Conservation (phyloP, 768 basidiomycete species). For the Pisolithus tinctorius region DNA sequence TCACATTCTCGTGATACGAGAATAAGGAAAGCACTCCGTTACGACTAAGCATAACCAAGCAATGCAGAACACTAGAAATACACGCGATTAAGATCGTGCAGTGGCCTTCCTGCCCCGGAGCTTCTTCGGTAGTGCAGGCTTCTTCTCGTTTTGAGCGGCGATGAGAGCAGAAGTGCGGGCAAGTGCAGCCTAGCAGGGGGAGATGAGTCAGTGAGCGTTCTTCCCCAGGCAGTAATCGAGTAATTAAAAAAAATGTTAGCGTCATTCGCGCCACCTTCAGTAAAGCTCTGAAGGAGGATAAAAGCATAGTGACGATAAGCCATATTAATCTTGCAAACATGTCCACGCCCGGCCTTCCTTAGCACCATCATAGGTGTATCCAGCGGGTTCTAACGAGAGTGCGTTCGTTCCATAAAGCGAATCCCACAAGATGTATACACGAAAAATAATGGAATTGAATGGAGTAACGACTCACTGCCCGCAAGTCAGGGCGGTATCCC, state of each 20-base stretch:
- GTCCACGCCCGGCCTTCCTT: constrained; percentile 91
- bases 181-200: constrained; percentile 51
- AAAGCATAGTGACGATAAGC: constrained; percentile 13
- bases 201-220: constrained; percentile 13
- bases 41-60: constrained; percentile 16
- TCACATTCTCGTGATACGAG: background rate
- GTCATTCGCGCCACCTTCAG: constrained; percentile 27
- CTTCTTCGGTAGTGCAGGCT: constrained; percentile 61
- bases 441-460: too few species aligned
- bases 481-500: constrained; percentile 74
- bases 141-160: constrained; percentile 65
- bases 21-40: constrained; percentile 11
- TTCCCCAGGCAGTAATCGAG: constrained; percentile 41
- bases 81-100: constrained; percentile 16
- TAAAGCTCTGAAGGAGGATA: constrained; percentile 20
- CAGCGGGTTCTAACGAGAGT: constrained; percentile 93
- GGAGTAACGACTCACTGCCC: constrained; percentile 49
- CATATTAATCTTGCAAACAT: constrained; percentile 71
- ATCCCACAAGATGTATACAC: background rate
- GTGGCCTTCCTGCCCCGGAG: constrained; percentile 58
- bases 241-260: constrained; percentile 14
- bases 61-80: constrained; percentile 17
- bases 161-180: constrained; percentile 71
- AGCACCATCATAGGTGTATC: constrained; percentile 45
- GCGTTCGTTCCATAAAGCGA: constrained; percentile 32